phyloP scores from a whole-genome alignment of 495 filamentous ascomycete species.

The Paragyromitra xinjiangensis region DNA sequence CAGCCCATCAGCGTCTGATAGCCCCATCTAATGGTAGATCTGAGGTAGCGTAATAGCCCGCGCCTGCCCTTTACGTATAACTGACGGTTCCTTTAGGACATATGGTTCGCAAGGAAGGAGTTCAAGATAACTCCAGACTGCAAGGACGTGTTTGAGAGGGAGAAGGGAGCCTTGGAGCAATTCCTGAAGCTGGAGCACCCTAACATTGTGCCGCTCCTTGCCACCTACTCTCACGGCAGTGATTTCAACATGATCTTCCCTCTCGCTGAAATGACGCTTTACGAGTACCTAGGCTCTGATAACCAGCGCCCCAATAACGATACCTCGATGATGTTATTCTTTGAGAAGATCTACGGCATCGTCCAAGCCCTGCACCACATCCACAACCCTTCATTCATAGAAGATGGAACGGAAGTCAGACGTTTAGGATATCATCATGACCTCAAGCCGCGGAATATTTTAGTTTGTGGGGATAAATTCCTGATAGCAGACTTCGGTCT shows the following conservation, averaged over 20 bases:
- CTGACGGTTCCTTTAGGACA: neutral
- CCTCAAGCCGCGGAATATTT: constrained; percentile 49
- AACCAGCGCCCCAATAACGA: neutral
- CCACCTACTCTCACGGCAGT: neutral
- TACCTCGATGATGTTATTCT: neutral
- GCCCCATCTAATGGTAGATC: neutral
- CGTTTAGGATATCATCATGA: constrained; percentile 33
- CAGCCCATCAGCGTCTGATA: neutral
- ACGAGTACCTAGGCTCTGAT: neutral
- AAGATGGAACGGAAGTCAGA: neutral
- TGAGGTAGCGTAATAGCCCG: neutral
- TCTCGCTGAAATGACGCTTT: constrained; percentile 9
- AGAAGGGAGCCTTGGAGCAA: neutral
- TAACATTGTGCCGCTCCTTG: constrained; percentile 28
- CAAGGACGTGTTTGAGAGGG: neutral
- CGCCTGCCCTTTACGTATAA: neutral
- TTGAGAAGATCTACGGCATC: neutral
- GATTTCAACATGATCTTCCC: constrained; percentile 26
- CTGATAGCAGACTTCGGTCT: neutral
- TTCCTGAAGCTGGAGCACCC: constrained; percentile 2
- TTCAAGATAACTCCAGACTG: neutral
- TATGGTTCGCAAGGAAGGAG: neutral
- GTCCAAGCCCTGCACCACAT: constrained; percentile 27
- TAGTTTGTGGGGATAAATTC: constrained; percentile 4
- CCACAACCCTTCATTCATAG: constrained; percentile 15